These are phyloP conservation scores for Clarireedia monteithiana DNA, from an alignment of 2,329 filamentous ascomycete genomes.

Conservation along the genomic window DNA sequence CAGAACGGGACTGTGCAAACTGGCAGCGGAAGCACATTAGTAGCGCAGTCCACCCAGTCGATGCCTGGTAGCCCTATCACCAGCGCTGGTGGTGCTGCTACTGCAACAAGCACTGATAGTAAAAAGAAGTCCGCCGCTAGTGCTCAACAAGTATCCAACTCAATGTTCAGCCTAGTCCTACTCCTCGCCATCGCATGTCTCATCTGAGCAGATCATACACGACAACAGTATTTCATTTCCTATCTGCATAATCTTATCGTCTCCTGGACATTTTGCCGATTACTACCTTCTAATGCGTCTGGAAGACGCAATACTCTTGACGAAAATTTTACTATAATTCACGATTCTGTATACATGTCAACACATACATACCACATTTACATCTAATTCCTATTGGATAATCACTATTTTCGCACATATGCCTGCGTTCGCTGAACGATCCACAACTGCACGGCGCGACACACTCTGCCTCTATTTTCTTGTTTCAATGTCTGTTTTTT, in stretches of 20 bases:
- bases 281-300: conserved; percentile 9
- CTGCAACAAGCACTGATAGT: neutral
- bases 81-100: neutral
- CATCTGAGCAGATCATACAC: neutral
- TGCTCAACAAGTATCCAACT: neutral
- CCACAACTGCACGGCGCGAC: neutral
- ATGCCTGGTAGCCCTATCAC: neutral
- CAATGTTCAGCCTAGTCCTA: conserved; percentile 1
- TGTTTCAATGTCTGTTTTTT: neutral
- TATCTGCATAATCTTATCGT: neutral
- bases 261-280: neutral
- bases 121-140: conserved; percentile 3
- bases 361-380: conserved; percentile 2
- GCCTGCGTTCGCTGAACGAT: neutral
- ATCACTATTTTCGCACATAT: neutral
- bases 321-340: neutral
- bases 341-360: neutral
- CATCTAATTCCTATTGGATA: neutral
- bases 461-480: neutral
- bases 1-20: conserved; percentile 16
- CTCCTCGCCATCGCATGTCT: conserved; percentile 2
- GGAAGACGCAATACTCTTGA: conserved; percentile 5
- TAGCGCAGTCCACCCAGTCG: neutral
- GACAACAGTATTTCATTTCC: neutral
- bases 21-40: neutral